Conservation (phyloP, 179 eudicot genomes). For the Camellia oleifera region DNA sequence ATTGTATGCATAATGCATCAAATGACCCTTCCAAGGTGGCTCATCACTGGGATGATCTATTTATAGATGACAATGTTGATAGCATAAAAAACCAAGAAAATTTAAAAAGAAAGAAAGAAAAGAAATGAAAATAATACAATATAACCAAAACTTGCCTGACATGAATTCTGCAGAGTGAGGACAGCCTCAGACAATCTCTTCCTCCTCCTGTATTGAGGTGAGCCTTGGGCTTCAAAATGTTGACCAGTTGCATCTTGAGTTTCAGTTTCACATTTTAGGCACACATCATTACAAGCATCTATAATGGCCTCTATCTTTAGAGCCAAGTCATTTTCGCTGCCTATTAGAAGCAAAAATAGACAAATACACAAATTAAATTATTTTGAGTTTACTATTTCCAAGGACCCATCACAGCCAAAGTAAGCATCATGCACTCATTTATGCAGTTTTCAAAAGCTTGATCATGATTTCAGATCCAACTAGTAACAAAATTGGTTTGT, state of each 20-base stretch:
- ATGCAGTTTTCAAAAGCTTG: conserved; percentile 2
- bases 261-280: conserved; percentile 20
- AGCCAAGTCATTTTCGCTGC: conserved; percentile 45
- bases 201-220: conserved; percentile 27
- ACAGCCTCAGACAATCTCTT: conserved; percentile 47
- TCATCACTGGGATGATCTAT: not conserved
- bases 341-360: conserved; percentile 24
- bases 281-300: conserved; percentile 36
- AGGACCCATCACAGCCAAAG: not conserved
- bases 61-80: not conserved
- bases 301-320: conserved; percentile 40
- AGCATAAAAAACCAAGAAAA: not conserved
- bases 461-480: not conserved
- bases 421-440: not conserved
- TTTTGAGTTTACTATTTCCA: not conserved
- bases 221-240: conserved; percentile 25
- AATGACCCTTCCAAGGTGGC: not conserved
- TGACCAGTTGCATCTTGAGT: conserved; percentile 27
- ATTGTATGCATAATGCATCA: not conserved
- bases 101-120: not conserved
- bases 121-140: not conserved
- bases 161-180: conserved; percentile 34
- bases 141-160: conserved; percentile 41
- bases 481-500: not conserved
- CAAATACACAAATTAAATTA: not conserved